Base-by-base conservation (phyloP, 1,284 basidiomycete genomes). In the Exobasidium rhododendri region DNA sequence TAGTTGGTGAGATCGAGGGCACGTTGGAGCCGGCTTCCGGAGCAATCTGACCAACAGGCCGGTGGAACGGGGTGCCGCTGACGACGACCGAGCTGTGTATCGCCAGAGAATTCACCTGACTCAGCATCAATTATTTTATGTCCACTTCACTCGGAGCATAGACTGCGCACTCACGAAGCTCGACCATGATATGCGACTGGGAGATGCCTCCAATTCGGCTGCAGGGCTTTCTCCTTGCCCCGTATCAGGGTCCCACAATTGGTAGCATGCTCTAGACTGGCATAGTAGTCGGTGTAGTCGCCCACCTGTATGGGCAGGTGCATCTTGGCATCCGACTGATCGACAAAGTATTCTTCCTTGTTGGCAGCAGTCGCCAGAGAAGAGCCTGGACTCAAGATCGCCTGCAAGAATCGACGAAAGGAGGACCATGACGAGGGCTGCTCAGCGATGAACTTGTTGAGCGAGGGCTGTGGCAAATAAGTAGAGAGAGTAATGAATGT, bases 281-380 rank as follows among this genome's bases (percentile, higher is more conserved):
- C 57, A 46, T 70, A 73, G 51, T 68, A 74, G 52, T 73, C 71
- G 32, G 68, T 63, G 29, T 73, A 73, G 54, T 74, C 71, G 57
- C 63, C 63, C 20, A 74, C 65, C 2, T 14, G 17, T 40, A 69
- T 58, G 7, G 71, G 71, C 2, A 73, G 40, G 24, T 65, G 67
- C 46, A 64, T 51, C 45, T 31, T 35, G 3, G 66, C 63, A 26
- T 46, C 26, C 50, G 32, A 4, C 17, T 11, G 24, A 7, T 57
- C 22, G 29, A 61, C 59, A 6, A 68, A 47, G 20, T 43, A 31
- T 28, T 45, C 20, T 22, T 31, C 43, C 13, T 0, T 1, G 13
- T 59, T 35, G 17, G 35, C 10, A 10, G 35, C 7, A 40, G 7
- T 40, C 10, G 35, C 35, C 17, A 40, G 35, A 10, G 35, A 17